These are phyloP conservation scores for Prunus armeniaca DNA, from an alignment of 306 rosid genomes.

Conservation along the genomic window DNA sequence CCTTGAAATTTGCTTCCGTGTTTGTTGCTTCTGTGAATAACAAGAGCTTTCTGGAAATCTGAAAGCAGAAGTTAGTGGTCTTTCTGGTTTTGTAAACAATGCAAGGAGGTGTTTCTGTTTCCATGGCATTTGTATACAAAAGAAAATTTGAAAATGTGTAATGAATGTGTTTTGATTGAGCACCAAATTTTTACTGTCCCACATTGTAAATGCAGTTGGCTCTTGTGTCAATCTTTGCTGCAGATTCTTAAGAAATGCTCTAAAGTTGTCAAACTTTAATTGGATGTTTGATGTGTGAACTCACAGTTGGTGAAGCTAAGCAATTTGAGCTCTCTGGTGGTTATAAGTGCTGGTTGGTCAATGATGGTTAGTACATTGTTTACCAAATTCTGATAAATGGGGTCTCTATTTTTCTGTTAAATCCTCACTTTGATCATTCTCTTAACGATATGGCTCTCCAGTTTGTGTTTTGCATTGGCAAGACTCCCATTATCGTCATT, in stretches of 20 bases:
- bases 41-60: too few relatives aligned
- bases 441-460: not conserved
- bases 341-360: not conserved
- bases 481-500: not conserved
- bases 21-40: too few relatives aligned
- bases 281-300: slow-evolving; percentile 9
- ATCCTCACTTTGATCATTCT: not conserved
- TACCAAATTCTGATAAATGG: too few relatives aligned
- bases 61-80: too few relatives aligned
- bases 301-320: not conserved
- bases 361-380: too few relatives aligned
- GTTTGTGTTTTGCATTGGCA: not conserved
- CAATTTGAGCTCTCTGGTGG: not conserved
- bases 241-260: not conserved
- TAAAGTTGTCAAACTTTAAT: not conserved
- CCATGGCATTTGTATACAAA: not conserved
- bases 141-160: not conserved
- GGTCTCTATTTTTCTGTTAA: too few relatives aligned
- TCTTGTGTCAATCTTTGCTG: not conserved
- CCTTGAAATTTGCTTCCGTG: too few relatives aligned
- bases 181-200: not conserved
- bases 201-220: not conserved
- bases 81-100: not conserved
- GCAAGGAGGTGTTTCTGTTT: too few relatives aligned
- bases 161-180: not conserved